These are phyloP conservation scores for Lasiodiplodia citricola DNA, from an alignment of 2,329 filamentous ascomycete species.

Conservation along the genomic window DNA sequence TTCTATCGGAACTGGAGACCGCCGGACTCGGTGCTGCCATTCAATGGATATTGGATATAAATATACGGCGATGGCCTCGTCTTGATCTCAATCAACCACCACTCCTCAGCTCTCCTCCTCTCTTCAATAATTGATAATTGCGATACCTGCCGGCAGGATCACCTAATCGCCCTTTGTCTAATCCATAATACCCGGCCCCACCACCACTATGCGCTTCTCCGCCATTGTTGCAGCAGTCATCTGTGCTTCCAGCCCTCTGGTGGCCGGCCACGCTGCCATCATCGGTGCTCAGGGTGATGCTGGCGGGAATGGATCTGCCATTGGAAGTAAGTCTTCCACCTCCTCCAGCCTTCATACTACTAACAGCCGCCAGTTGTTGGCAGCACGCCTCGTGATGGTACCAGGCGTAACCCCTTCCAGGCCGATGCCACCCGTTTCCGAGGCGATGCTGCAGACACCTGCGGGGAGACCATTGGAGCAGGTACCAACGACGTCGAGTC, in stretches of 20 bases:
- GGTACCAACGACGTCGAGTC: constrained; percentile 63
- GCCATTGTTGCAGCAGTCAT: constrained; percentile 53
- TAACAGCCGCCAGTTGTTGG: constrained; percentile 50
- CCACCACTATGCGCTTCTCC: constrained; percentile 50
- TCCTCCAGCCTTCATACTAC: not conserved
- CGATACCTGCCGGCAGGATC: constrained; percentile 15
- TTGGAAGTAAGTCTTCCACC: constrained; percentile 50
- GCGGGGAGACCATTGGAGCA: constrained; percentile 63
- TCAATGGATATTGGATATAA: not conserved
- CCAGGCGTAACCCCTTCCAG: constrained; percentile 66
- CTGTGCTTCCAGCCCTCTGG: constrained; percentile 61
- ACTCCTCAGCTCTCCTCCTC: not conserved
- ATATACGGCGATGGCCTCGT: not conserved
- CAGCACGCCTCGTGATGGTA: constrained; percentile 66
- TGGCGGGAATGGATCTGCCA: constrained; percentile 58
- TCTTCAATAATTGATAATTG: constrained; percentile 9
- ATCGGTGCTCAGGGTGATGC: constrained; percentile 62
- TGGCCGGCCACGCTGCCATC: constrained; percentile 67
- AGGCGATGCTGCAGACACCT: constrained; percentile 56
- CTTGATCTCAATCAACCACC: not conserved
- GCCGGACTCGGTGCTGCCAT: not conserved
- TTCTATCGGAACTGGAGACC: not conserved
- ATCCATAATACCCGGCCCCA: not conserved
- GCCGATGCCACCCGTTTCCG: constrained; percentile 68
- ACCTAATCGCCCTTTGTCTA: constrained; percentile 11